A percentile compares a stretch with the other conserved stretches of the same genome.
Evolutionary conservation across 2,329 filamentous ascomycete genomes (phyloP).

Genomic region (Fusarium longipes): DNA sequence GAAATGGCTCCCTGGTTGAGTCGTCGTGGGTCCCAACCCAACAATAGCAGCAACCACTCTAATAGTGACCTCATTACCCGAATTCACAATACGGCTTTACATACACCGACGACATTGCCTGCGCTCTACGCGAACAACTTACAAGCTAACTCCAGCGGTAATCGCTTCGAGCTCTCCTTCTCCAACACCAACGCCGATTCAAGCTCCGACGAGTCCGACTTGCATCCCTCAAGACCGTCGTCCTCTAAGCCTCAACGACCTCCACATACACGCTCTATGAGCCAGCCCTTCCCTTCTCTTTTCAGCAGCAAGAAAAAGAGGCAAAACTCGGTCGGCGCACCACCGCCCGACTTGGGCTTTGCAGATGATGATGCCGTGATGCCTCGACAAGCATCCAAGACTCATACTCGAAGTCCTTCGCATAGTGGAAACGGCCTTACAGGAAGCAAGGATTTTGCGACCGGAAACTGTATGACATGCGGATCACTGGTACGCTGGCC

Average conservation of each 20-base stretch:
- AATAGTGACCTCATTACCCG: constrained; percentile 51
- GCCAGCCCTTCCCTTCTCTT: constrained; percentile 81
- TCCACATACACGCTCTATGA: constrained; percentile 69
- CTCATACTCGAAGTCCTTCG: constrained; percentile 40
- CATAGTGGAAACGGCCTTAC: constrained; percentile 49
- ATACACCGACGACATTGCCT: constrained; percentile 48
- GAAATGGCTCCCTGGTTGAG: constrained; percentile 51
- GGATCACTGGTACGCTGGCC: constrained; percentile 85
- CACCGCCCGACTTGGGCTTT: constrained; percentile 49
- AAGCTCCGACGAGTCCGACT: constrained; percentile 59
- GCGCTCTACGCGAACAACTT: constrained; percentile 32
- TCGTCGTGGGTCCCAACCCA: constrained; percentile 48
- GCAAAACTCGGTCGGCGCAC: constrained; percentile 53
- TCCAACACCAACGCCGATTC: constrained; percentile 51
- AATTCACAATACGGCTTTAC: constrained; percentile 52
- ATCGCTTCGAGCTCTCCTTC: constrained; percentile 46
- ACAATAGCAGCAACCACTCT: constrained; percentile 33
- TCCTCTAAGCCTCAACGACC: constrained; percentile 40
- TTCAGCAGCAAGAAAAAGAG: constrained; percentile 72
- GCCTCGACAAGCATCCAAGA: constrained; percentile 44
- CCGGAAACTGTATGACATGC: constrained; percentile 87
- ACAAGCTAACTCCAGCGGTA: constrained; percentile 13
- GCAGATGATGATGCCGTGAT: constrained; percentile 47
- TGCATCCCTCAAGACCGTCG: constrained; percentile 46
- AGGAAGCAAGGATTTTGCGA: constrained; percentile 68